These are phyloP conservation scores for Fusarium sp. DNA, from an alignment of 2,329 filamentous ascomycete genomes.

Conservation along the genomic window DNA sequence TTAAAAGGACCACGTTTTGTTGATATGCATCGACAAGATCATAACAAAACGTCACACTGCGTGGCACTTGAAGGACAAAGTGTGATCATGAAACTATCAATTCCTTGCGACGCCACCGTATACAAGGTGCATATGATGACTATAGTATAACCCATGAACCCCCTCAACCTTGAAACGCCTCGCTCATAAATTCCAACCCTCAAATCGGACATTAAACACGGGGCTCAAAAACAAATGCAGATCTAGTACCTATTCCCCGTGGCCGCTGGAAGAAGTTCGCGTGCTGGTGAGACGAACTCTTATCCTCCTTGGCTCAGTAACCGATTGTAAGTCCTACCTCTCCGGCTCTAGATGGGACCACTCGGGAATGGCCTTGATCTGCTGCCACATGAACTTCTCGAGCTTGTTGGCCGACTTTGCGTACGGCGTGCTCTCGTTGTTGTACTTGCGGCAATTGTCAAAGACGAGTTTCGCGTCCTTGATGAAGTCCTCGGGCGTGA, in stretches of 20 bases:
- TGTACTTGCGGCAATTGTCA: conserved; percentile 94
- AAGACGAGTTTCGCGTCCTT: conserved; percentile 88
- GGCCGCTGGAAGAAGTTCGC: neutral
- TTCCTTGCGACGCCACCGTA: neutral
- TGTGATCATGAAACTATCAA: neutral
- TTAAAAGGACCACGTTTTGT: neutral
- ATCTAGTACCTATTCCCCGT: neutral
- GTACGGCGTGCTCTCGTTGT: conserved; percentile 93
- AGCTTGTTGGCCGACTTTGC: conserved; percentile 94
- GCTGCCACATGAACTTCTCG: conserved; percentile 93
- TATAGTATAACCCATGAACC: neutral
- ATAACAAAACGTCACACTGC: too few relatives aligned
- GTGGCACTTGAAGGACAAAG: too few relatives aligned
- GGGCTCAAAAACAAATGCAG: neutral
- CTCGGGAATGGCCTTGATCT: conserved; percentile 90
- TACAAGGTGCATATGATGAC: neutral
- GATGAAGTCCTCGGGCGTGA: conserved; percentile 90
- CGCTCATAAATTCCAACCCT: conserved; percentile 17
- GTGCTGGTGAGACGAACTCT: conserved; percentile 13
- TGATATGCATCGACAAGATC: neutral
- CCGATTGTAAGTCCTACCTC: conserved; percentile 46
- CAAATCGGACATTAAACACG: neutral
- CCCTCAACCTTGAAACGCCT: conserved; percentile 32
- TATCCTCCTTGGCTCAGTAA: conserved; percentile 5
- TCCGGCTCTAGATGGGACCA: conserved; percentile 74